phyloP scores from a whole-genome alignment of 257 asterid genomes.

The Striga asiatica region DNA sequence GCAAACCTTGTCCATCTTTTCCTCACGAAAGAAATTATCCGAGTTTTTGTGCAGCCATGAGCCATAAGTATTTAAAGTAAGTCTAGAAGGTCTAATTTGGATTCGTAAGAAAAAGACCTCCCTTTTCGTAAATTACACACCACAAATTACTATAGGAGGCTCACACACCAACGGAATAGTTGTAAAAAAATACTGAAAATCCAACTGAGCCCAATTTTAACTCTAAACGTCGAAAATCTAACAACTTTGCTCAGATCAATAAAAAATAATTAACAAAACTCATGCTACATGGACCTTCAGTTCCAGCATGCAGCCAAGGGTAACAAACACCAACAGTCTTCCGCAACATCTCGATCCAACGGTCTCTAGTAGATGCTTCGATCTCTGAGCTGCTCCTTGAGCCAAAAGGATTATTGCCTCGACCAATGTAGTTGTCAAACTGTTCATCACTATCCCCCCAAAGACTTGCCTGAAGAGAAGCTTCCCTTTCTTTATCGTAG shows the following conservation, averaged over 20 bases:
- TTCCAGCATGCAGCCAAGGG: conserved; percentile 98
- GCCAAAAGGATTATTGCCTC: conserved; percentile 27
- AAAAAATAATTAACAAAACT: conserved; percentile 3
- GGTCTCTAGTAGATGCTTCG: conserved; percentile 46
- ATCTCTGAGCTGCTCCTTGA: conserved; percentile 32
- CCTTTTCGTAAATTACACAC: neutral
- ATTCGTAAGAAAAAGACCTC: neutral
- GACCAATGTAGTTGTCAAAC: conserved; percentile 36
- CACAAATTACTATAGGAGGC: neutral
- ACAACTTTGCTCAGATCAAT: neutral
- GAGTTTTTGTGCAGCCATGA: neutral
- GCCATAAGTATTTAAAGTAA: neutral
- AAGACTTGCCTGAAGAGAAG: conserved; percentile 85
- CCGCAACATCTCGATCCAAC: conserved; percentile 38
- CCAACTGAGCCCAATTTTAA: neutral
- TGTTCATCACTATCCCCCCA: conserved; percentile 83
- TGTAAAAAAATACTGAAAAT: neutral
- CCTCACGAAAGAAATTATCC: neutral
- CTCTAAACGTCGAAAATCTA: neutral
- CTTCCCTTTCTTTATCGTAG: conserved; percentile 87
- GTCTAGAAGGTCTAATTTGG: neutral
- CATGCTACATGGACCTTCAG: conserved; percentile 50
- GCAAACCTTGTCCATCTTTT: neutral
- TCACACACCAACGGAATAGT: neutral
- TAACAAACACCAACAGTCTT: conserved; percentile 69